Evolutionary conservation across 1,284 basidiomycete genomes (phyloP), one percentile per base, ranked within the genome.

Genomic region (Amylostereum chailletii): DNA sequence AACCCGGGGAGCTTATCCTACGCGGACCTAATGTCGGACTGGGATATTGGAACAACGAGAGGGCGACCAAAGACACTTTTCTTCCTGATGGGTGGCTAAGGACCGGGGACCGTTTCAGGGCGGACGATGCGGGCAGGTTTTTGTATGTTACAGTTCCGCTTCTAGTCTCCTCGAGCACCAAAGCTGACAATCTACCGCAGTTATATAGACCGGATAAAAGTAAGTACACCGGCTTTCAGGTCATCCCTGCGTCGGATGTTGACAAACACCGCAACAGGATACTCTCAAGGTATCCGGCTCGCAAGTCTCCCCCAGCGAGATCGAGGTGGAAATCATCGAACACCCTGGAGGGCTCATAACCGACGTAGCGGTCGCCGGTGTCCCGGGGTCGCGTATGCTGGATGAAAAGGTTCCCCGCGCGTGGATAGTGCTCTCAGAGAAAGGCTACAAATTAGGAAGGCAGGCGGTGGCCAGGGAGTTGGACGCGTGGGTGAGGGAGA

Each of bases 281-380:
- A 86, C 76, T 0, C 68, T 88, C 8, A 87, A 88, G 58, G 72
- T 88, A 4, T 86, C 83, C 0, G 85, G 86, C 5, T 68, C 70
- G 41, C 86, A 89, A 62, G 86, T 88, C 0, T 85, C 86, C 0
- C 86, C 86, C 0, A 73, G 75, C 8, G 85, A 89, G 59, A 82
- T 89, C 41, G 86, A 88, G 60, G 70, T 78, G 30, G 73, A 73
- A 10, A 64, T 87, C 0, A 68, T 80, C 26, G 66, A 68, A 0
- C 77, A 87, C 45, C 82, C 85, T 0, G 71, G 72, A 4, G 69
- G 65, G 34, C 69, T 86, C 33, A 71, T 86, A 51, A 61, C 61
- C 5, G 86, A 88, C 52, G 79, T 69, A 5, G 71, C 72, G 1
- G 86, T 89, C 5, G 83, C 82, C 0, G 86, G 86, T 11, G 84